These are phyloP conservation scores for Eucalyptus cloeziana DNA, from an alignment of 345 rosid species.

Conservation along the genomic window DNA sequence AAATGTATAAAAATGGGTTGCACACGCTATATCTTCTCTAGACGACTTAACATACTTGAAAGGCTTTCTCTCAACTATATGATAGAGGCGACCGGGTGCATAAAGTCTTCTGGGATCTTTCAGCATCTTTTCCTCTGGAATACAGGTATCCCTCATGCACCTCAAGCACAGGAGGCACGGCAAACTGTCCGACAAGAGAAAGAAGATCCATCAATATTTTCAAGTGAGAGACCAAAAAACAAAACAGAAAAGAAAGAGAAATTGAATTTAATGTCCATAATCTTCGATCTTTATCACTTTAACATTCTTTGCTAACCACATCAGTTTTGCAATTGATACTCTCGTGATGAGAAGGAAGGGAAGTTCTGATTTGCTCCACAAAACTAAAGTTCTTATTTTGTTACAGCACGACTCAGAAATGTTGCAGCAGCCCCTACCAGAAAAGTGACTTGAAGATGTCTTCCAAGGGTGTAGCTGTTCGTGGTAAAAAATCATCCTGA, in stretches of 20 bases:
- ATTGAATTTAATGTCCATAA: not conserved
- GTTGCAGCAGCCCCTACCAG: constrained; percentile 38
- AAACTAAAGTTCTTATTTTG: not conserved
- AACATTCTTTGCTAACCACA: not conserved
- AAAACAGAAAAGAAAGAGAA: not conserved
- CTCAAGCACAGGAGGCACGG: constrained; percentile 81
- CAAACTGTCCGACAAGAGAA: constrained; percentile 40
- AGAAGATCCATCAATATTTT: not conserved
- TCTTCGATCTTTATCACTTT: not conserved
- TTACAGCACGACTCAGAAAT: not conserved
- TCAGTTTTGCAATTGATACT: not conserved
- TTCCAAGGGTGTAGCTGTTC: constrained; percentile 91
- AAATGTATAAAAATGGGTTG: not conserved
- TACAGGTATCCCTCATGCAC: constrained; percentile 92
- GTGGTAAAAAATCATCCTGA: constrained; percentile 95
- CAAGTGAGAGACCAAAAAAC: not conserved
- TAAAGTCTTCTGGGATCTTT: constrained; percentile 93
- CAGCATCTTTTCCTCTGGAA: constrained; percentile 75
- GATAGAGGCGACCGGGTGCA: constrained; percentile 98
- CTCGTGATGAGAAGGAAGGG: not conserved
- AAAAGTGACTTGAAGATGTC: constrained; percentile 97
- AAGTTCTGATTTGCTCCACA: not conserved
- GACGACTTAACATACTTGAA: constrained; percentile 37
- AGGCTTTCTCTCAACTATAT: constrained; percentile 85
- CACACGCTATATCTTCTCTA: not conserved